A percentile compares a stretch with the other conserved stretches of the same genome.
These are phyloP conservation scores for Candida piceae DNA, from an alignment of 805 yeast genomes.

Conservation along the genomic window DNA sequence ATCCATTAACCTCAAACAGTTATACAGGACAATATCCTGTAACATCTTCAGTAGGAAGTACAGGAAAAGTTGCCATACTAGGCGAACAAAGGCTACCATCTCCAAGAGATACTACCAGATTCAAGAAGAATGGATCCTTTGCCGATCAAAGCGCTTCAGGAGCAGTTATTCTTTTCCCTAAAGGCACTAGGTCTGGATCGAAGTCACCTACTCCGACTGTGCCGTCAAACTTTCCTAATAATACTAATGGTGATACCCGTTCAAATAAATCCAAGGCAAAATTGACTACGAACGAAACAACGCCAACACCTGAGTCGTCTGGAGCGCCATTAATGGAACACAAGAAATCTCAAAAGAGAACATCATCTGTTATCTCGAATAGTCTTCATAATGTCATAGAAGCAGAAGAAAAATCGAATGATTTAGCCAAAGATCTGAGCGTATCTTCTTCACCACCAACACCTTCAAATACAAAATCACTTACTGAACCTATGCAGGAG, in stretches of 20 bases:
- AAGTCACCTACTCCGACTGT: conserved; percentile 16
- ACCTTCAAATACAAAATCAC: no score
- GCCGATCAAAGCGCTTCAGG: conserved; percentile 22
- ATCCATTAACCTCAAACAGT: conserved; percentile 2
- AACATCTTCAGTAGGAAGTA: not conserved
- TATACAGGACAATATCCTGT: not conserved
- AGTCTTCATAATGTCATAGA: not conserved
- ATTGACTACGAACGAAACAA: no score
- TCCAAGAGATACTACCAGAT: conserved; percentile 22
- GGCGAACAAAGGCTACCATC: conserved; percentile 29
- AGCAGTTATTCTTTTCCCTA: conserved; percentile 48
- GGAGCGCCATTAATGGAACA: not conserved
- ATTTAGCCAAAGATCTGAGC: not conserved
- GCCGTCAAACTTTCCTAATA: no score
- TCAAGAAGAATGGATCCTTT: conserved; percentile 7
- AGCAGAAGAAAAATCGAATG: not conserved
- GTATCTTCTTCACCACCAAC: no score
- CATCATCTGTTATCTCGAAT: not conserved
- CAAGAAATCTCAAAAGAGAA: conserved; percentile 1
- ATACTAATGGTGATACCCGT: no score
- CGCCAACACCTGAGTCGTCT: not conserved
- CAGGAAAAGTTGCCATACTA: conserved; percentile 23
- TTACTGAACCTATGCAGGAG: no score
- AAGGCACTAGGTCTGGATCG: conserved; percentile 24
- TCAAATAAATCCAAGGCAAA: no score